Conservation (phyloP, 306 rosid species). For the Cicer arietinum region DNA sequence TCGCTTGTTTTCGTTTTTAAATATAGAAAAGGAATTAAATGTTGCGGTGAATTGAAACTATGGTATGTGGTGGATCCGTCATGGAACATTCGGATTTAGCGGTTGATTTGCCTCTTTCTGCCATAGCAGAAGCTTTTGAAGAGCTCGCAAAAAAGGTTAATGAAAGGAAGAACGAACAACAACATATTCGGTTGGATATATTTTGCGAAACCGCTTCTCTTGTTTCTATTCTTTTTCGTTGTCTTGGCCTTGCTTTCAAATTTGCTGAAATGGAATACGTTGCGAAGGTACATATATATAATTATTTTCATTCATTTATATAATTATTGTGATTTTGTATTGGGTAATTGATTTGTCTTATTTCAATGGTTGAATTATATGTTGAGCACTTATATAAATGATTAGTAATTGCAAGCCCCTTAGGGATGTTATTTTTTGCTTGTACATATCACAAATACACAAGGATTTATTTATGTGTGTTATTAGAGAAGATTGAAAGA, state of each 20-base stretch:
- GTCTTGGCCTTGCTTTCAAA: constrained; percentile 91
- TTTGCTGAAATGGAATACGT: constrained; percentile 92
- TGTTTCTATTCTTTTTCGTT: constrained; percentile 76
- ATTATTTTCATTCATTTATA: not conserved
- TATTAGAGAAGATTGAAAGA: no score
- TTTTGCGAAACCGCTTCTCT: constrained; percentile 71
- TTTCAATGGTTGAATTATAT: not conserved
- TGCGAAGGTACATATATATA: constrained; percentile 62
- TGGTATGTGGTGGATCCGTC: constrained; percentile 34
- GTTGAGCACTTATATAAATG: not conserved
- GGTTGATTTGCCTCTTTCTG: constrained; percentile 59
- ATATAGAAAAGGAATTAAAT: not conserved
- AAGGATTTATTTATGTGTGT: no score
- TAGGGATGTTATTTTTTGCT: no score
- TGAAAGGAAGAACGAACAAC: constrained; percentile 2
- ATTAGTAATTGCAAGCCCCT: not conserved
- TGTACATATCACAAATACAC: no score
- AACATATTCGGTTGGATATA: constrained; percentile 54
- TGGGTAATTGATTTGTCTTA: not conserved
- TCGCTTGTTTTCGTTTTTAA: not conserved
- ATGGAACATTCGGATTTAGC: constrained; percentile 36
- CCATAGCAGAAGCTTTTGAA: constrained; percentile 80
- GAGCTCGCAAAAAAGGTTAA: constrained; percentile 47
- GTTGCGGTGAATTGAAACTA: constrained; percentile 9
- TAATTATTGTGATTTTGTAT: not conserved